phyloP scores from a whole-genome alignment of 345 rosid genomes.

The Combretum micranthum region DNA sequence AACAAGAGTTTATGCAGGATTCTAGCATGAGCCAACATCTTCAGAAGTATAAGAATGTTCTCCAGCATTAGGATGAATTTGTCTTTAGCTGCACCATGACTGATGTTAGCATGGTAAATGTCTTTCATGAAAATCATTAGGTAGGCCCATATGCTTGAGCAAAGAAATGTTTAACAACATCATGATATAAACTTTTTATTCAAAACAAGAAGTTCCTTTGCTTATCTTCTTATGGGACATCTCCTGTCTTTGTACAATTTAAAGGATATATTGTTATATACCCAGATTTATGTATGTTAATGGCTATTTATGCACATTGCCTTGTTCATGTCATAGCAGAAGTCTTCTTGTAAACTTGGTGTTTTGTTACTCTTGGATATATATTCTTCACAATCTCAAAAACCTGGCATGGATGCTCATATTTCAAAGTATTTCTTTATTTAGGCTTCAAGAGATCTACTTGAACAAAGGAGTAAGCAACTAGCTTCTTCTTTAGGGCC shows the following conservation, averaged over 20 bases:
- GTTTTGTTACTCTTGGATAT: too few relatives aligned
- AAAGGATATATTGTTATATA: too few relatives aligned
- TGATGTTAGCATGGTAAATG: constrained; percentile 40
- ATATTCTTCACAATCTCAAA: too few relatives aligned
- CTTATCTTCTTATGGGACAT: too few relatives aligned
- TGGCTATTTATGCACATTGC: too few relatives aligned
- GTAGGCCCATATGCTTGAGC: constrained; percentile 11
- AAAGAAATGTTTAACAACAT: too few relatives aligned
- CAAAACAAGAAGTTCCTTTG: too few relatives aligned
- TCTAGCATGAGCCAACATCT: constrained; percentile 41
- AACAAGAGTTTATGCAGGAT: constrained; percentile 30
- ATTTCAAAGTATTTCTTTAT: constrained; percentile 4
- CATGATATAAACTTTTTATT: too few relatives aligned
- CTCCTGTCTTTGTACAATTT: too few relatives aligned
- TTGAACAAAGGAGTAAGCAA: constrained; percentile 44
- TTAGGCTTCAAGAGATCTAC: constrained; percentile 47
- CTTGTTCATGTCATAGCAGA: too few relatives aligned
- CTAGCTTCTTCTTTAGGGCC: constrained; percentile 48
- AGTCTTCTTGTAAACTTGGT: too few relatives aligned
- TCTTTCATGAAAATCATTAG: constrained; percentile 45
- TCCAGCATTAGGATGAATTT: constrained; percentile 39
- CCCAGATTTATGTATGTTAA: too few relatives aligned
- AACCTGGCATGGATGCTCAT: not conserved
- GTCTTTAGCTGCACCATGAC: constrained; percentile 25
- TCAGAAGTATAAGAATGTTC: constrained; percentile 30